These are phyloP conservation scores for Cyclocybe aegerita DNA, from an alignment of 768 basidiomycete genomes.

Conservation along the genomic window DNA sequence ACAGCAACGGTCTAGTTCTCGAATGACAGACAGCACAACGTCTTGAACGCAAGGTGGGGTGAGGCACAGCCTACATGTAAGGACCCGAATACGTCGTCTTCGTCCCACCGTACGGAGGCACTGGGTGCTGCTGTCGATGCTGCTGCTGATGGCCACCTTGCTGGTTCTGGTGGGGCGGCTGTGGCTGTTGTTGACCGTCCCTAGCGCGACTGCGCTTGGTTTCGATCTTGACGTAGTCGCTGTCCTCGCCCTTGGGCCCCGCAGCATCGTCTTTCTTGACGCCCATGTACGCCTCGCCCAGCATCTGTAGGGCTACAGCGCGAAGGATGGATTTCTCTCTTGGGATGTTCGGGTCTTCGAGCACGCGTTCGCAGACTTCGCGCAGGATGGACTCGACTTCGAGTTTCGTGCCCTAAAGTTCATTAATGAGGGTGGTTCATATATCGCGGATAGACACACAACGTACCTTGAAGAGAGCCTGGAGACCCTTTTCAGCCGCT, in stretches of 20 bases:
- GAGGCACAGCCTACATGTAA: too few species aligned
- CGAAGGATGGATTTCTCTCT: slow-evolving; percentile 65
- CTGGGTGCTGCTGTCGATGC: too few species aligned
- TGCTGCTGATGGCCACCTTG: too few species aligned
- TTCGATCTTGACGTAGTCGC: slow-evolving; percentile 82
- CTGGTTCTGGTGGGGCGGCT: too few species aligned
- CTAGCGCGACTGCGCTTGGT: slow-evolving; percentile 61
- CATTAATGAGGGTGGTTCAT: not conserved
- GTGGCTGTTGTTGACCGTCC: slow-evolving; percentile 14
- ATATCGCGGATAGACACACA: slow-evolving; percentile 1
- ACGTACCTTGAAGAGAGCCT: slow-evolving; percentile 83
- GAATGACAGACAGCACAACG: too few species aligned
- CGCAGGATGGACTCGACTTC: slow-evolving; percentile 88
- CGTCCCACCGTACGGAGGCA: too few species aligned
- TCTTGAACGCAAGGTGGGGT: too few species aligned
- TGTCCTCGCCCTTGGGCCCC: slow-evolving; percentile 46
- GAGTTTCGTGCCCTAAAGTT: slow-evolving; percentile 76
- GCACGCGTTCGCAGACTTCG: slow-evolving; percentile 82
- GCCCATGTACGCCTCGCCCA: slow-evolving; percentile 75
- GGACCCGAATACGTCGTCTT: too few species aligned
- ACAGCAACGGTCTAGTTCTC: too few species aligned
- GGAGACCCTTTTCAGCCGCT: slow-evolving; percentile 89
- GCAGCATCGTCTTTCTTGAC: slow-evolving; percentile 61
- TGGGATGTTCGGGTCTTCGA: slow-evolving; percentile 54
- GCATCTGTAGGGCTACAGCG: slow-evolving; percentile 79